Conservation (phyloP, 345 rosid species). For the Brassica juncea region DNA sequence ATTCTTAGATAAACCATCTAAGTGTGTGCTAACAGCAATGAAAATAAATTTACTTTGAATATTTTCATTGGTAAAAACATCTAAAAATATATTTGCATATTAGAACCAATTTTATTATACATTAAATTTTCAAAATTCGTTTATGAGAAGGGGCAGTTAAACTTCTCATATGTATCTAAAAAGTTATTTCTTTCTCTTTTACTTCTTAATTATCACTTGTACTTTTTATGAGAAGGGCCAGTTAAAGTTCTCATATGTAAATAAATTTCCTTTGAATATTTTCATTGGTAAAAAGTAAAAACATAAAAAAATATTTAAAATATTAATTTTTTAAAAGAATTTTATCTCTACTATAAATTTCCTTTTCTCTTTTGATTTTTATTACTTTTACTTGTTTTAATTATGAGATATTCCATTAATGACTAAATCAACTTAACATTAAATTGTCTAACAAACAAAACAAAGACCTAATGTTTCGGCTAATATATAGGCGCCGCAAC, state of each 20-base stretch:
- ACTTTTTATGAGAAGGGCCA: background rate
- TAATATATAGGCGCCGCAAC: conserved; percentile 3
- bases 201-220: background rate
- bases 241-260: background rate
- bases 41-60: background rate
- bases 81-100: background rate
- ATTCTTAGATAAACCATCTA: background rate
- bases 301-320: background rate
- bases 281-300: background rate
- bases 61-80: background rate
- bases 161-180: background rate
- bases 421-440: background rate
- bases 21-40: background rate
- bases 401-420: background rate
- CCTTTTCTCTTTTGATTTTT: background rate
- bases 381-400: too few relatives aligned
- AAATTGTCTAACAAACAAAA: background rate
- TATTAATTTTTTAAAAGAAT: background rate
- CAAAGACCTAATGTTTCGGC: background rate
- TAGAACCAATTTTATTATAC: background rate
- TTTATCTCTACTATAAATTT: background rate
- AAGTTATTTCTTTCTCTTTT: background rate
- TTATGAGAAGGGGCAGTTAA: background rate
- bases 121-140: background rate
- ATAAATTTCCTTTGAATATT: background rate